Base-by-base conservation (phyloP, 192 early-diverging fungal genomes). In the Coemansia sp. region DNA sequence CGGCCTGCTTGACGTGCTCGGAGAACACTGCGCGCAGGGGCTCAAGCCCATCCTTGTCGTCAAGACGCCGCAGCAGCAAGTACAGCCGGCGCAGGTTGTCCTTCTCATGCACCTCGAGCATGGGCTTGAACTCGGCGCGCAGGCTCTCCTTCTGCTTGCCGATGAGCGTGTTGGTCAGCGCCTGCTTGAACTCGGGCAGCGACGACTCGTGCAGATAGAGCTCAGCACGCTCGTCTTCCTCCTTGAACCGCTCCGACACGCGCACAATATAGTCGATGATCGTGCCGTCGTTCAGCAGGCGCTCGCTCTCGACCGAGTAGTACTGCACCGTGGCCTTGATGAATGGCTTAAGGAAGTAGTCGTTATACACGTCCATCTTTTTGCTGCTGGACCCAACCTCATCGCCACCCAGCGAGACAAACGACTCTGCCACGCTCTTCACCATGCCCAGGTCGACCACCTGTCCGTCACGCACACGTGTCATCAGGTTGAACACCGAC, bases 261-360 rank as follows among this genome's bases (percentile, higher is more conserved):
- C 95, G 95, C 72, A 95, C 93, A 94, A 99, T 96, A 81, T 99
- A 99, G 68, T 97, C 96, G 34, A 92, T 88, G 46, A 96, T 90
- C 42, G 92, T 89, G 79, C 96, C 95, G 67, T 96, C 94, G 66
- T 90, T 88, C 49, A 98, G 88, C 77, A 97, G 96, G 27, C 90
- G 91, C 80, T 97, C 94, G 57, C 90, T 91, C 77, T 97, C 96
- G 55, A 89, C 88, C 74, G 89, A 90, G 78, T 99, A 99, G 86
- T 95, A 98, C 24, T 89, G 84, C 74, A 91, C 88, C 0, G 93
- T 96, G 47, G 91, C 89, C 62, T 84, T 83, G 62, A 90, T 87
- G 74, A 99, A 98, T 9, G 92, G 92, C 51, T 76, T 84, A 77
- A 98, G 91, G 72, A 97, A 99, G 82, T 92, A 93, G 54, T 88